Base-by-base conservation (phyloP, 352 stramenopile genomes). In the Phytophthora aleatoria region DNA sequence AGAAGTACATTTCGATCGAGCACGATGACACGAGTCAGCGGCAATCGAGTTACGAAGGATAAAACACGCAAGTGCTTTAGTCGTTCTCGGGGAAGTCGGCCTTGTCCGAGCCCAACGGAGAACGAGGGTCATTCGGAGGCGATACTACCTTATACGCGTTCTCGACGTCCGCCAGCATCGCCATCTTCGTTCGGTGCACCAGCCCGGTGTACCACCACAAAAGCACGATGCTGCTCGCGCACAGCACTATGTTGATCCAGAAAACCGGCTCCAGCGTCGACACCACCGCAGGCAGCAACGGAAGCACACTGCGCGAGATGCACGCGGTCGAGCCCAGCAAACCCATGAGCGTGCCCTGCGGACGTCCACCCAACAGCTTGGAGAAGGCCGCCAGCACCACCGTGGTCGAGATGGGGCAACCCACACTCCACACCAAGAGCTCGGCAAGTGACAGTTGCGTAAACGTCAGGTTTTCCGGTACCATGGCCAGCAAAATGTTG, bases 401-500 rank as follows among this genome's bases (percentile, higher is more conserved):
- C 1, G 81, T 77, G 2, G 81, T 90, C 35, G 79, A 85, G 51
- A 92, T 89, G 3, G 83, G 83, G 45, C 81, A 90, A n/a, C 83
- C 83, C 33, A 92, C 82, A 58, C 81, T 91, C 83, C 83, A 92
- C 24, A 92, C 78, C 44, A 90, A 83, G 13, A 91, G 58, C 41
- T 90, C 80, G 0, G 74, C 79, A 10, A 89, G 16, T 1, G 69
- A 48, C 0, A 92, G 39, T 12, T 80, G 81, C 6, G 60, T 44
- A 53, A 90, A 86, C 35, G 79, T 62, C n/a, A 88, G 45, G 8
- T 68, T 28, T 0, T 66, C 41, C 5, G 79, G 79, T 9, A 66
- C 67, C 33, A 87, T 54, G 0, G 82, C 73, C 8, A 90, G 64
- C 55, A 89, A 9, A 16, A 81, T 9, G 52, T 91, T 90, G 57